These are phyloP conservation scores for Staphylotrichum longicolle DNA, from an alignment of 495 filamentous ascomycete species.

Conservation along the genomic window DNA sequence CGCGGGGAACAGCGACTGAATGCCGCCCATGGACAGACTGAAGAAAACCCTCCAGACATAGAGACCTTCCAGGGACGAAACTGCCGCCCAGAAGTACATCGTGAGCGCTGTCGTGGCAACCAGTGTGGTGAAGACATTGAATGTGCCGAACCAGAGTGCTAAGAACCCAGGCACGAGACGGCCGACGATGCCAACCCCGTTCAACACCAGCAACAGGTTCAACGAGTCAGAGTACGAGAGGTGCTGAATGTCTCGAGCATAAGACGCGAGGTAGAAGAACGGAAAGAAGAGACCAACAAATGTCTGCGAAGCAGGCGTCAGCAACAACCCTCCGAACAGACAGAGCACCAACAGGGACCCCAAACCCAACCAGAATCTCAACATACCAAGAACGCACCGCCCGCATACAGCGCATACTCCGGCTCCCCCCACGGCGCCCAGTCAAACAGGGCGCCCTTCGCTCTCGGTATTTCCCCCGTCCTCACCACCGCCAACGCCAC, in stretches of 20 bases:
- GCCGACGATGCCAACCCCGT: conserved; percentile 7
- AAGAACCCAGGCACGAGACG: neutral
- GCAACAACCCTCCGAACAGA: too few species aligned
- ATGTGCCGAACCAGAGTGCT: neutral
- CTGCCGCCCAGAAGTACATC: neutral
- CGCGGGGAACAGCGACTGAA: neutral
- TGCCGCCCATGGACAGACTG: neutral
- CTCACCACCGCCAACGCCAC: conserved; percentile 57
- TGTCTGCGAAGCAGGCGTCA: conserved; percentile 50
- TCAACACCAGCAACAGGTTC: conserved; percentile 2
- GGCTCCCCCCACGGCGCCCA: conserved; percentile 24
- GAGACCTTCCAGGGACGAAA: neutral
- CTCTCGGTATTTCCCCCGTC: conserved; percentile 37
- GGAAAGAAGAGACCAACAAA: conserved; percentile 68
- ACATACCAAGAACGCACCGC: conserved; percentile 41
- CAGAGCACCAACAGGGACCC: too few species aligned
- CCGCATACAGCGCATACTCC: conserved; percentile 22
- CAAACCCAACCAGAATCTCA: conserved; percentile 35
- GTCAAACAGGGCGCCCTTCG: conserved; percentile 36
- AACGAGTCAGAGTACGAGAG: neutral
- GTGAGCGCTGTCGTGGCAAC: neutral
- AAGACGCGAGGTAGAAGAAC: conserved; percentile 60
- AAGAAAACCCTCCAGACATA: conserved; percentile 3
- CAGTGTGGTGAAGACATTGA: conserved; percentile 2
- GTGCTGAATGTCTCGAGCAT: conserved; percentile 34